Evolutionary conservation across 202 grass and related monocot species (phyloP), one percentile per base, ranked within the genome.

Genomic region (Panicum virgatum): DNA sequence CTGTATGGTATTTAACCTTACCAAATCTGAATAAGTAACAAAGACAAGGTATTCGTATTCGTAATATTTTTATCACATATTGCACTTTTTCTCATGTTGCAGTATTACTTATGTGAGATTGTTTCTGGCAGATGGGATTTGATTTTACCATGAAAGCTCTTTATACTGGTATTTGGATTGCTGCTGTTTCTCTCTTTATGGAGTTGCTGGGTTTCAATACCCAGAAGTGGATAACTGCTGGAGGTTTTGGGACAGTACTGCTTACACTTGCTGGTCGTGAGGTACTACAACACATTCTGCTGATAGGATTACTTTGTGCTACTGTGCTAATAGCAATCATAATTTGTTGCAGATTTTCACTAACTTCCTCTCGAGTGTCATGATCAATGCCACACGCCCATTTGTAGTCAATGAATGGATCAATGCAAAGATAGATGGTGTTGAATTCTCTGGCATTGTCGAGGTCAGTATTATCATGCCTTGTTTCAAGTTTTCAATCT

Each of bases 361-460:
- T 14, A 99, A 99, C 69, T 99, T 99, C 78, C 90, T 99, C 58
- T 96, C 93, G 20, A 93, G 96, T 99, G 83, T 96, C 37, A 99
- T 96, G 96, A 96, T 96, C 73, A 94, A 96, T 87, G 96, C 96
- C 7, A 99, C 96, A n/a, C 92, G 96, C 30, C 91, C 96, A 76
- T 96, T 99, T 93, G 83, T 92, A 72, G 60, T 91, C 76, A 96
- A 96, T 90, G 96, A 96, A 86, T 94, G 96, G 96, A 96, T 99
- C 61, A 88, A 93, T 75, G 70, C 89, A 73, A 99, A 93, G 65
- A 96, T 99, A 37, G 96, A 99, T 80, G 93, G 96, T 70, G 92
- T 96, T 92, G 89, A 99, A 53, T 66, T 99, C 58, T 96, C 96
- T 87, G 93, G 92, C 56, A 94, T 85, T 73, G 96, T 99, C 30